phyloP scores from a whole-genome alignment of 2,329 filamentous ascomycete species.

The Xylaria sp. region DNA sequence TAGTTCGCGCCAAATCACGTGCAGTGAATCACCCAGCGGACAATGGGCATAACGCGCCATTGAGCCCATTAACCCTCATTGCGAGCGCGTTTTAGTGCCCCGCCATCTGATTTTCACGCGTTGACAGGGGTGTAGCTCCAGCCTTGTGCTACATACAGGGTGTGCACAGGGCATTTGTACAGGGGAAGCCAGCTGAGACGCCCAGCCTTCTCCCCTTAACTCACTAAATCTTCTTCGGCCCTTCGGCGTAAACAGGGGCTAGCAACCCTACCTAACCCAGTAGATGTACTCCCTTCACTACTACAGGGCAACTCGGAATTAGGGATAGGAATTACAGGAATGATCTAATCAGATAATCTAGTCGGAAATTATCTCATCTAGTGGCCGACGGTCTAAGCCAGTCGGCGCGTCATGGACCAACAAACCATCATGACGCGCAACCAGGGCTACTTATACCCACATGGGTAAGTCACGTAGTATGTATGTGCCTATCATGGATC shows the following conservation, averaged over 20 bases:
- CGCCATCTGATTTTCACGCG: constrained; percentile 45
- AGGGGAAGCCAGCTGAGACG: neutral
- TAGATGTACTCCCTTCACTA: too few species aligned
- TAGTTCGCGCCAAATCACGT: constrained; percentile 47
- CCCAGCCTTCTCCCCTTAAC: constrained; percentile 8
- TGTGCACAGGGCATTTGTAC: neutral
- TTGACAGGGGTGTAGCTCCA: constrained; percentile 33
- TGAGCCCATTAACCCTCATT: constrained; percentile 9
- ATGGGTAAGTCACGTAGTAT: neutral
- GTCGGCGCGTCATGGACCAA: constrained; percentile 3
- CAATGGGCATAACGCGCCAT: constrained; percentile 39
- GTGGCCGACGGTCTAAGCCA: neutral
- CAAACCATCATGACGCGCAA: constrained; percentile 10
- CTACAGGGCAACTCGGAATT: neutral
- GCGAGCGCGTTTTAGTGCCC: constrained; percentile 38
- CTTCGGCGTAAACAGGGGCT: constrained; percentile 22
- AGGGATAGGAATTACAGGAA: constrained; percentile 8
- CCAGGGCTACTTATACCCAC: neutral
- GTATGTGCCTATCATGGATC: neutral
- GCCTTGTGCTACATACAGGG: constrained; percentile 17
- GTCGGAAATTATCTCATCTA: constrained; percentile 2
- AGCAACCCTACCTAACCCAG: neutral
- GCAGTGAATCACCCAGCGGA: constrained; percentile 35
- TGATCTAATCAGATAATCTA: constrained; percentile 30
- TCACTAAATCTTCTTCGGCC: constrained; percentile 21